Conservation (phyloP, 257 asterid genomes). For the Solanum megistacrolobum region DNA sequence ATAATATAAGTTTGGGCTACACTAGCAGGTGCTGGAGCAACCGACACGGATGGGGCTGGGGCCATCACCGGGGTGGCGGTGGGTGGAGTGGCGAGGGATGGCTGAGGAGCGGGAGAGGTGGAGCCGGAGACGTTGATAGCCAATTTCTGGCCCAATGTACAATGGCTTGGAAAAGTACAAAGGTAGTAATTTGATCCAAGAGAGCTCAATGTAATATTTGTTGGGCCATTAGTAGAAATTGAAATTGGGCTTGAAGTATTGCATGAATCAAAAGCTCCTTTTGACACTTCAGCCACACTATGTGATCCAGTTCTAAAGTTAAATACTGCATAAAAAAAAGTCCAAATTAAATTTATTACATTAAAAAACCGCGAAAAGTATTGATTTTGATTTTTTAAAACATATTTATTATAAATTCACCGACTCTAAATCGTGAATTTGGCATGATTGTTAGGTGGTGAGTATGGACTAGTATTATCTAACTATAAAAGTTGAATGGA, state of each 20-base stretch:
- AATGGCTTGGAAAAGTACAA: slow-evolving; percentile 40
- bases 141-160: slow-evolving; percentile 41
- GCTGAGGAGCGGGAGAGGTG: slow-evolving; percentile 14
- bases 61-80: slow-evolving; percentile 5
- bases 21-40: slow-evolving; percentile 22
- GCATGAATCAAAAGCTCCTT: slow-evolving; percentile 37
- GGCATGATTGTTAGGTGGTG: not conserved
- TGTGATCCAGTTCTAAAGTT: slow-evolving; percentile 39
- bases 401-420: not conserved
- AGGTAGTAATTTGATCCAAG: slow-evolving; percentile 47
- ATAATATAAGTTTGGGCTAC: slow-evolving; percentile 28
- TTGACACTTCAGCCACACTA: slow-evolving; percentile 45
- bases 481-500: not conserved
- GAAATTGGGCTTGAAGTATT: slow-evolving; percentile 31
- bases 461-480: not conserved
- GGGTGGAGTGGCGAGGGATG: not conserved
- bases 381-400: not conserved
- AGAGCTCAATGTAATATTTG: slow-evolving; percentile 34
- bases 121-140: slow-evolving; percentile 48
- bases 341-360: too few relatives aligned
- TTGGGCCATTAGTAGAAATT: slow-evolving; percentile 25
- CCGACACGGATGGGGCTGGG: slow-evolving; percentile 6
- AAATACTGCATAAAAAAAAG: slow-evolving; percentile 29
- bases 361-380: accelerated
- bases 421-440: not conserved